Conservation (phyloP, 2,329 filamentous ascomycete species). For the Fusarium siculi region DNA sequence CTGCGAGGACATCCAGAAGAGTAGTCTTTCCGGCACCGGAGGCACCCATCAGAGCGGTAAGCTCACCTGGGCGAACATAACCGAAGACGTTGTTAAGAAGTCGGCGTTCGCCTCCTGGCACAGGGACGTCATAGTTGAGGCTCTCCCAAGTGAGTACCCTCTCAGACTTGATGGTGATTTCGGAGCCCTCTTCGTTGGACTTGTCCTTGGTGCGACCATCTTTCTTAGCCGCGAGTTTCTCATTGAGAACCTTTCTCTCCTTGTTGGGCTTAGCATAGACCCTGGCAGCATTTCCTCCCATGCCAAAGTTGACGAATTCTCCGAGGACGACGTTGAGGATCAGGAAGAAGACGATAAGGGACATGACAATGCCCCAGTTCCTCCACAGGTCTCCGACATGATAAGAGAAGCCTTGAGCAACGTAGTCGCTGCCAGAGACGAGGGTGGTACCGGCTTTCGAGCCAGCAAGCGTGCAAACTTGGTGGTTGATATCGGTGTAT, state of each 20-base stretch:
- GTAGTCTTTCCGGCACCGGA: slow-evolving; percentile 92
- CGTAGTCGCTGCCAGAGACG: slow-evolving; percentile 76
- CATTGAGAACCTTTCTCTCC: slow-evolving; percentile 74
- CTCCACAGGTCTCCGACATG: slow-evolving; percentile 76
- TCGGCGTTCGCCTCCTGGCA: slow-evolving; percentile 65
- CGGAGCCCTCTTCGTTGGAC: slow-evolving; percentile 56
- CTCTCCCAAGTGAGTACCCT: slow-evolving; percentile 87
- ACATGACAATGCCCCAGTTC: slow-evolving; percentile 84
- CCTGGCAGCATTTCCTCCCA: slow-evolving; percentile 82
- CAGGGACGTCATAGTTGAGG: slow-evolving; percentile 79
- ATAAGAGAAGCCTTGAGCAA: slow-evolving; percentile 76
- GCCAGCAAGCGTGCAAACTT: slow-evolving; percentile 84
- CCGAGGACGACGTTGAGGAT: slow-evolving; percentile 80
- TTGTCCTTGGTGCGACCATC: slow-evolving; percentile 63
- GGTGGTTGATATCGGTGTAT: slow-evolving; percentile 77
- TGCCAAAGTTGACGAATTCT: slow-evolving; percentile 80
- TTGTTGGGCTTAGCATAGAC: slow-evolving; percentile 78
- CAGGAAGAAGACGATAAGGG: slow-evolving; percentile 80
- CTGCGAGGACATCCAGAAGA: slow-evolving; percentile 77
- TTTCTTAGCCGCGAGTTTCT: slow-evolving; percentile 68
- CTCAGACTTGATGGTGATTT: slow-evolving; percentile 68
- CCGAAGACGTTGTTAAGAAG: slow-evolving; percentile 69
- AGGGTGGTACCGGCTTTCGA: slow-evolving; percentile 71
- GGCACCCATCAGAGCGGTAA: slow-evolving; percentile 84
- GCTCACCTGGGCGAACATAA: slow-evolving; percentile 79